Evolutionary conservation across 2,329 filamentous ascomycete genomes (phyloP), one percentile per base, ranked within the genome.

Genomic region (Fusarium pseudocircinatum): DNA sequence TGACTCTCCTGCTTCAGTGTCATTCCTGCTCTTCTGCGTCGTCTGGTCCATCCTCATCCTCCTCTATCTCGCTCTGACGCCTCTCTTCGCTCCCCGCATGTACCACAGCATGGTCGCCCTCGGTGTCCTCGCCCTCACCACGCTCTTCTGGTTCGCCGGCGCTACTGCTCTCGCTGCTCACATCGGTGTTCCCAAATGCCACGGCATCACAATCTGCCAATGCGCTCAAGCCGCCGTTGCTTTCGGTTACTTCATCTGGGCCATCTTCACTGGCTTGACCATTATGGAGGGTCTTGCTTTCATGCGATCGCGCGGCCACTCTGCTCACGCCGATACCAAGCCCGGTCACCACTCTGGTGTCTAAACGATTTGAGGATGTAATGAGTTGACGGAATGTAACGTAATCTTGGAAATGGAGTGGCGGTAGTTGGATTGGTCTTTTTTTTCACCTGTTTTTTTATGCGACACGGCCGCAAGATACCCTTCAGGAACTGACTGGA

Each of bases 111-210:
- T 90, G 57, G 89, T 87, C 49, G 88, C 94, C 22, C 84, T 95
- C 24, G 90, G 78, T 3, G 85, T 94, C 37, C 93, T 97, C 78
- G 85, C 85, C 52, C 74, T 96, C 30, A 96, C 94, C 15, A 91
- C 92, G 83, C 86, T 97, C 63, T 97, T 97, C 85, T 97, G 95
- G 95, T 96, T 98, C 79, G 91, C 92, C 2, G 94, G 94, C 12
- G 93, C 94, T 77, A 91, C 97, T 74, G 94, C 94, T 1, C 82
- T 95, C 16, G 94, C 92, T 1, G 91, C 90, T 26, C 86, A 86
- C 62, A 82, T 94, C 64, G 88, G 88, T 60, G 86, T 88, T 22
- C 84, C 89, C 0, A 82, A 79, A 14, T 84, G 87, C 63, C 91
- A 90, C 78, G 85, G 83, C 46, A 84, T 82, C 54, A 84, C 81